Evolutionary conservation across 768 basidiomycete species (phyloP), one percentile per base, ranked within the genome.

Genomic region (Boletus rufocinnamomeus): DNA sequence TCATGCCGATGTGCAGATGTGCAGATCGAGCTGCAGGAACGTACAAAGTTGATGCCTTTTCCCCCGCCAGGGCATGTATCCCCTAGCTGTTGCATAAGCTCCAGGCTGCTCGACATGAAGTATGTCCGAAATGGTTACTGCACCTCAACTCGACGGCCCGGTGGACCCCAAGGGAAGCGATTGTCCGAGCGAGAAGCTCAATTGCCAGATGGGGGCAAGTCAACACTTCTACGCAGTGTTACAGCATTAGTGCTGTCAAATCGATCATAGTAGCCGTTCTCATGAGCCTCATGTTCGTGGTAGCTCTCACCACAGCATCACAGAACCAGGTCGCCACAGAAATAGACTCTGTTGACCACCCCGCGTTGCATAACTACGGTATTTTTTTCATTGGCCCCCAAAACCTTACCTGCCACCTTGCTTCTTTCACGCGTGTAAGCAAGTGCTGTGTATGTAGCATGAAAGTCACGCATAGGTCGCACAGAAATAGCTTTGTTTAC

Each of bases 351-450:
- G 23, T 23, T n/a, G 14, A 21, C 21, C 8, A 6, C 25, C 32
- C 13, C 30, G 28, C 16, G 16, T 55, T n/a, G 27, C 19, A 54
- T 19, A 17, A 32, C n/a, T 3, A 41, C 27, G 35, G 40, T 32
- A 21, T n/a, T 27, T 40, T 23, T 27, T 30, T 28, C 41, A 57
- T 56, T 57, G 44, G 44, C 28, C 46, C 56, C 27, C 17, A 6
- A 45, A 57, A 57, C 55, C 23, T 37, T 28, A 27, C 27, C 37
- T 38, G 11, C 27, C 27, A 19, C 32, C 35, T 57, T 27, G 35
- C 55, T 57, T 49, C 56, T 41, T 57, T 58, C 45, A 57, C 46
- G 38, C 28, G 34, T 56, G 27, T 44, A 54, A 21, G 46, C 16
- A 37, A 17, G 54, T 48, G 45, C 43, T 9, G 14, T 17, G 52